phyloP scores from a whole-genome alignment of 345 rosid genomes.

The Gossypium longicalyx region DNA sequence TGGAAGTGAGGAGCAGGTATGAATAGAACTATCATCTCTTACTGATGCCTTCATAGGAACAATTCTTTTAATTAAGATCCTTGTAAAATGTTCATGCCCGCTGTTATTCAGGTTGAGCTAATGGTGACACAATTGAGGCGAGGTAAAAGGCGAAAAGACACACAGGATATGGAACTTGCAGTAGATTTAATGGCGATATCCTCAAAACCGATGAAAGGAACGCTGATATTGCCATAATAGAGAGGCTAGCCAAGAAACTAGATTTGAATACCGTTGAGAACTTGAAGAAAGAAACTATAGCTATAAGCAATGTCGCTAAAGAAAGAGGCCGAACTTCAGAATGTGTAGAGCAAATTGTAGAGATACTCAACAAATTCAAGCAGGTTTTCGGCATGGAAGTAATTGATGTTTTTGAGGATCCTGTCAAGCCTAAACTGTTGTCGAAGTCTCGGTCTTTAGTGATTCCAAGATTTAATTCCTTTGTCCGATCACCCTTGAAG shows the following conservation, averaged over 20 bases:
- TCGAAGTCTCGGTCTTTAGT: conserved; percentile 38
- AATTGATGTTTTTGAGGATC: conserved; percentile 33
- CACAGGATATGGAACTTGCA: conserved; percentile 77
- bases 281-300: conserved; percentile 51
- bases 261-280: conserved; percentile 51
- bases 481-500: conserved; percentile 71
- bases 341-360: conserved; percentile 44
- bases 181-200: conserved; percentile 74
- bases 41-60: too few species aligned
- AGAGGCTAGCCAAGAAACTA: conserved; percentile 70
- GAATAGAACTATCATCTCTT: not conserved
- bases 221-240: conserved; percentile 63
- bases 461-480: conserved; percentile 75
- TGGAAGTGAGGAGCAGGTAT: conserved; percentile 40
- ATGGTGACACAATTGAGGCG: conserved; percentile 45
- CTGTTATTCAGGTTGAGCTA: conserved; percentile 43
- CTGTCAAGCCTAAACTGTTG: conserved; percentile 28
- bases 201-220: conserved; percentile 51
- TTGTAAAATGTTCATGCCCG: not conserved
- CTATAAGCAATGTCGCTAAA: conserved; percentile 42
- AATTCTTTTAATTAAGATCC: too few species aligned
- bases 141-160: conserved; percentile 60
- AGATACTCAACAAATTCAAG: conserved; percentile 62
- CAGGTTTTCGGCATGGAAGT: conserved; percentile 47
- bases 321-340: conserved; percentile 42